Percentiles rank a stretch among this genome's conserved stretches.
Conservation (phyloP, 1,284 basidiomycete genomes). For the Sporisorium reilianum region DNA sequence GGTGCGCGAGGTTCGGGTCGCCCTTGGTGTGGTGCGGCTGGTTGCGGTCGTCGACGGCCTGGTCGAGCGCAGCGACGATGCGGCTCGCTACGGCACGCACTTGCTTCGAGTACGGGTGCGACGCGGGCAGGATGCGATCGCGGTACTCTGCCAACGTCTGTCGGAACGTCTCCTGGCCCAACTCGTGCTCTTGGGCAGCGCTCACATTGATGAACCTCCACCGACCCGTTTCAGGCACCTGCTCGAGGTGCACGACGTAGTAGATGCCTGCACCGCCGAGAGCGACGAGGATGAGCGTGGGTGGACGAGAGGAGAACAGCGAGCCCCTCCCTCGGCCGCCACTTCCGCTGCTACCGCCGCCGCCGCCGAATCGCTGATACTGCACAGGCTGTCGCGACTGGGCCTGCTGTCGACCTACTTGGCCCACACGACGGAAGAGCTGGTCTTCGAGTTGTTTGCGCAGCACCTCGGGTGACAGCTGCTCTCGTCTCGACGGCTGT, state of each 20-base stretch:
- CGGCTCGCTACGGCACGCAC: slow-evolving; percentile 75
- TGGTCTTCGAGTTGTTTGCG: slow-evolving; percentile 41
- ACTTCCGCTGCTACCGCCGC: slow-evolving; percentile 15
- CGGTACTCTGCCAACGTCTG: slow-evolving; percentile 75
- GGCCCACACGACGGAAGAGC: slow-evolving; percentile 36
- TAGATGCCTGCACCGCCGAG: slow-evolving; percentile 56
- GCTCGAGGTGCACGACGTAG: slow-evolving; percentile 64
- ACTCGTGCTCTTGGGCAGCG: slow-evolving; percentile 52
- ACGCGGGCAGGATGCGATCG: slow-evolving; percentile 76
- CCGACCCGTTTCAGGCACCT: slow-evolving; percentile 64
- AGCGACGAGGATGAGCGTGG: slow-evolving; percentile 43
- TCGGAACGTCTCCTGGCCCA: slow-evolving; percentile 73
- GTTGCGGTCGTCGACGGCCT: slow-evolving; percentile 69
- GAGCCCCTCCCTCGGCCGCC: slow-evolving; percentile 11
- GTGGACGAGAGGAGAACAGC: slow-evolving; percentile 33
- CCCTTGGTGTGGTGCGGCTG: slow-evolving; percentile 40
- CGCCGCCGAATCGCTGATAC: slow-evolving; percentile 42
- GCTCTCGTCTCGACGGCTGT: slow-evolving; percentile 19
- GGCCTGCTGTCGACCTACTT: slow-evolving; percentile 12
- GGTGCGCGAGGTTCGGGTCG: slow-evolving; percentile 32
- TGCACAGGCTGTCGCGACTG: slow-evolving; percentile 15
- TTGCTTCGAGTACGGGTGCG: slow-evolving; percentile 77
- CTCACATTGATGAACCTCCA: slow-evolving; percentile 66
- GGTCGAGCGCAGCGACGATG: slow-evolving; percentile 79
- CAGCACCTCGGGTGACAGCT: slow-evolving; percentile 25